These are phyloP conservation scores for Leccinum subrobustum DNA, from an alignment of 1,284 basidiomycete genomes.

Conservation along the genomic window DNA sequence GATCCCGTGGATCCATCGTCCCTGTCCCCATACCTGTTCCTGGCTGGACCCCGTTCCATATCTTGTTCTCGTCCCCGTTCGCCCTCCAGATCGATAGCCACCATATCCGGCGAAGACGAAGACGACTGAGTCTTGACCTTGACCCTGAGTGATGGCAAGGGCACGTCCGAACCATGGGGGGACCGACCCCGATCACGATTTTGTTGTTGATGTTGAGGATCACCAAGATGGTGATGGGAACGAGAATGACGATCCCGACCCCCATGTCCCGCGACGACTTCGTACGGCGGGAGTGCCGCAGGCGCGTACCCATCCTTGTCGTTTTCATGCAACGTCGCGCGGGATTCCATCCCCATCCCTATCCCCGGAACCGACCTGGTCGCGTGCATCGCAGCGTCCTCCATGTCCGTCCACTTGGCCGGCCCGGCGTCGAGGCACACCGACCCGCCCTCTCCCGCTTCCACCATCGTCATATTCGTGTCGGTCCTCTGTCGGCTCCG, in stretches of 20 bases:
- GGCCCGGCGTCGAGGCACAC: not conserved
- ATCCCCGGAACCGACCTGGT: not conserved
- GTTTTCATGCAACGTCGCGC: not conserved
- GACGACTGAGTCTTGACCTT: no score
- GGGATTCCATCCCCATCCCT: not conserved
- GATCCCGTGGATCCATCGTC: not conserved
- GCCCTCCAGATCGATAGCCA: no score
- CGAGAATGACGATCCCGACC: not conserved
- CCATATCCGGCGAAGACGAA: no score
- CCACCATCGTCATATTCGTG: not conserved
- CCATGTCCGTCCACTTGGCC: not conserved
- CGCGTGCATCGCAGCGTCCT: not conserved
- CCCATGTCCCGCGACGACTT: not conserved
- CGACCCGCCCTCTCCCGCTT: not conserved
- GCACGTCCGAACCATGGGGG: not conserved
- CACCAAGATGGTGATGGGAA: not conserved
- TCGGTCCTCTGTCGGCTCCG: not conserved
- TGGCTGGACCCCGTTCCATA: not conserved
- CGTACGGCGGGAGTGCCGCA: not conserved
- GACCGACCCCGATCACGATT: not conserved
- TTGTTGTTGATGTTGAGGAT: not conserved
- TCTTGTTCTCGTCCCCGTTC: not conserved
- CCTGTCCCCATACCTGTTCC: not conserved
- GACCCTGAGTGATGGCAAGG: not conserved
- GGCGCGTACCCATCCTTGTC: not conserved